Conservation (phyloP, 805 yeast genomes). For the Diddensiella santjacobensis region DNA sequence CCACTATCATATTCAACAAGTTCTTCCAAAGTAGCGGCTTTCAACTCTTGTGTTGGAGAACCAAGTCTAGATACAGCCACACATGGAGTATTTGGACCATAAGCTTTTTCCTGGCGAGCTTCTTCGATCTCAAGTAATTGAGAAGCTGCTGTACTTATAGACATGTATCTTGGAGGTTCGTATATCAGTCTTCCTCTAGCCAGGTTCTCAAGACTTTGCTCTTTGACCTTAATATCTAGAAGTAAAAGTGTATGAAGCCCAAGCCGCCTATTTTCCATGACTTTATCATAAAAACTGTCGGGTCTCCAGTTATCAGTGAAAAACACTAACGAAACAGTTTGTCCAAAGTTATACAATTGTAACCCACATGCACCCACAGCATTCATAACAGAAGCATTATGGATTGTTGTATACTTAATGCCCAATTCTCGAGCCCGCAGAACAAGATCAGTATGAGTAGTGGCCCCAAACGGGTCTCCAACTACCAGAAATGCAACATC, state of each 20-base stretch:
- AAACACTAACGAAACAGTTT: slow-evolving; percentile 93
- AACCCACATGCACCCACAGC: slow-evolving; percentile 98
- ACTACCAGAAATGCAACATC: slow-evolving; percentile 94
- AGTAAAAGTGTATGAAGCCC: slow-evolving; percentile 89
- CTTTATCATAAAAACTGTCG: slow-evolving; percentile 86
- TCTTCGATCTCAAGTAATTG: slow-evolving; percentile 89
- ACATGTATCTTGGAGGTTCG: slow-evolving; percentile 97
- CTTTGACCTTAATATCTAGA: slow-evolving; percentile 92
- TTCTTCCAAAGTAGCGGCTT: slow-evolving; percentile 79
- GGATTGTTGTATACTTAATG: slow-evolving; percentile 76
- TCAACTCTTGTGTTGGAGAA: slow-evolving; percentile 74
- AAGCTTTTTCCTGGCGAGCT: slow-evolving; percentile 67
- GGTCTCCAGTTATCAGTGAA: slow-evolving; percentile 97
- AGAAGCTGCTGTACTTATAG: slow-evolving; percentile 80
- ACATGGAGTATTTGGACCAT: slow-evolving; percentile 84
- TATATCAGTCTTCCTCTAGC: slow-evolving; percentile 87
- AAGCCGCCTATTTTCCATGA: slow-evolving; percentile 81
- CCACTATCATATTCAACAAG: slow-evolving; percentile 84
- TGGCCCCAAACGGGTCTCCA: slow-evolving; percentile 97
- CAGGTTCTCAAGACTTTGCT: slow-evolving; percentile 90
- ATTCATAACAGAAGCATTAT: slow-evolving; percentile 96
- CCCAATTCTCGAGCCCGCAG: slow-evolving; percentile 83
- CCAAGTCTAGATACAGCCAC: slow-evolving; percentile 92
- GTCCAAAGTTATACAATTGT: slow-evolving; percentile 92
- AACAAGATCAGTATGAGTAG: slow-evolving; percentile 93